Conservation (phyloP, 306 rosid genomes). For the Arachis hypogaea region DNA sequence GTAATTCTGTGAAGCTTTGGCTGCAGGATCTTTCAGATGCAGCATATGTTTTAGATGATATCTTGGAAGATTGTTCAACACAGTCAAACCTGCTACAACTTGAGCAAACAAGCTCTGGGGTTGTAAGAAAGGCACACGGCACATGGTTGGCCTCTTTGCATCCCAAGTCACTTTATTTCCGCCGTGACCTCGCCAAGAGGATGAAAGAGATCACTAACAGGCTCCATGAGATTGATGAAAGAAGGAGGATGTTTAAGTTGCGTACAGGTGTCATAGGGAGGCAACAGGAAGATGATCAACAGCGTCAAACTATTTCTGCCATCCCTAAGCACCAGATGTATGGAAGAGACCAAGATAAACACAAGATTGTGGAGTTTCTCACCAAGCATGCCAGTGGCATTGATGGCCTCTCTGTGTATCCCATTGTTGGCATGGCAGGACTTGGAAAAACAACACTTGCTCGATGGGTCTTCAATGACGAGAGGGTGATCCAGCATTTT, state of each 20-base stretch:
- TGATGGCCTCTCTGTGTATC: no score
- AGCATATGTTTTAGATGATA: constrained; percentile 31
- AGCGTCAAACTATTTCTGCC: constrained; percentile 30
- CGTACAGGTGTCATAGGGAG: background rate
- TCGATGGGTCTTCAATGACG: no score
- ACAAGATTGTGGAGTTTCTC: no score
- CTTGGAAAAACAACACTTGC: no score
- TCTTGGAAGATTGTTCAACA: constrained; percentile 35
- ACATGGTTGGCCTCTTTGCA: no score
- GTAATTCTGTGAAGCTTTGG: constrained; percentile 24
- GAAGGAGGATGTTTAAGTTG: constrained; percentile 26
- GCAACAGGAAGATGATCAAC: background rate
- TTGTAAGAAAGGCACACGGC: no score
- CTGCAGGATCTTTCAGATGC: constrained; percentile 26
- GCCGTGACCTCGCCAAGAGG: constrained; percentile 21
- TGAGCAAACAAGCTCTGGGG: background rate
- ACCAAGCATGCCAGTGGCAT: no score
- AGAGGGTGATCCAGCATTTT: no score
- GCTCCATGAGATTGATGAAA: background rate
- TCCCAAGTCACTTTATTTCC: background rate
- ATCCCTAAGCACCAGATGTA: background rate
- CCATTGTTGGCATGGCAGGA: no score
- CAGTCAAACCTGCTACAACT: background rate
- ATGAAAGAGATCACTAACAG: constrained; percentile 9
- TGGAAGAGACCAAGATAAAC: no score